Conservation (phyloP, 169 alveolate genomes). For the Eimeria tenella region DNA sequence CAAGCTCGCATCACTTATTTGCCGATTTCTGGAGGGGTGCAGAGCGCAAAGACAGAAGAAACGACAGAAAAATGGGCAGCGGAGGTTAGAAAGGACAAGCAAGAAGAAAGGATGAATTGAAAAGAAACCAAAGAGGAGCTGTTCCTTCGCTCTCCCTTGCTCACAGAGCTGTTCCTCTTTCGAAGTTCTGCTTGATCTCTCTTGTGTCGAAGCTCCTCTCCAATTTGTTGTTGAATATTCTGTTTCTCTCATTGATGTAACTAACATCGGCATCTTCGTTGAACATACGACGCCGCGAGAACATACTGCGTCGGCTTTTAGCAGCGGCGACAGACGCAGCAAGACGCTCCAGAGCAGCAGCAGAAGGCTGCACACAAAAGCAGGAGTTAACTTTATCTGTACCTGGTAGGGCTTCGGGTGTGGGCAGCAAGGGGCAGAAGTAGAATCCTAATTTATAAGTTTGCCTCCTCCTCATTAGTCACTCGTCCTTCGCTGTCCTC, state of each 20-base stretch:
- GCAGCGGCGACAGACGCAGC: slow-evolving; percentile 82
- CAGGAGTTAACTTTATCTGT: neutral
- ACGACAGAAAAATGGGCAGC: neutral
- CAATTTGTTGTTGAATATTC: slow-evolving; percentile 90
- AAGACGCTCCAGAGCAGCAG: slow-evolving; percentile 83
- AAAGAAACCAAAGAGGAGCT: too few relatives aligned
- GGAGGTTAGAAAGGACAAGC: neutral
- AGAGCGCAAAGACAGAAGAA: neutral
- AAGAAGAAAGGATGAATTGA: too few relatives aligned
- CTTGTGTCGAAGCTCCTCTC: slow-evolving; percentile 90
- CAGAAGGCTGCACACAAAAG: slow-evolving; percentile 76
- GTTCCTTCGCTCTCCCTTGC: neutral
- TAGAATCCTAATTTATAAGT: neutral
- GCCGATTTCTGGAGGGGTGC: too few relatives aligned
- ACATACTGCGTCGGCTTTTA: slow-evolving; percentile 83
- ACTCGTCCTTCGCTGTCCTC: too few relatives aligned
- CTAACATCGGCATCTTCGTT: slow-evolving; percentile 93
- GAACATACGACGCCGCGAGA: slow-evolving; percentile 88
- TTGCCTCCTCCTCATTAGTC: too few relatives aligned
- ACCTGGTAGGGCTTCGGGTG: slow-evolving; percentile 74
- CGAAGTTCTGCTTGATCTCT: slow-evolving; percentile 92
- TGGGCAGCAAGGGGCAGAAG: slow-evolving; percentile 80
- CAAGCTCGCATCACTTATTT: too few relatives aligned
- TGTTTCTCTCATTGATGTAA: slow-evolving; percentile 93
- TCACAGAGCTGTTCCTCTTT: slow-evolving; percentile 94